Base-by-base conservation (phyloP, 2,329 filamentous ascomycete species). In the Fusarium piperis region DNA sequence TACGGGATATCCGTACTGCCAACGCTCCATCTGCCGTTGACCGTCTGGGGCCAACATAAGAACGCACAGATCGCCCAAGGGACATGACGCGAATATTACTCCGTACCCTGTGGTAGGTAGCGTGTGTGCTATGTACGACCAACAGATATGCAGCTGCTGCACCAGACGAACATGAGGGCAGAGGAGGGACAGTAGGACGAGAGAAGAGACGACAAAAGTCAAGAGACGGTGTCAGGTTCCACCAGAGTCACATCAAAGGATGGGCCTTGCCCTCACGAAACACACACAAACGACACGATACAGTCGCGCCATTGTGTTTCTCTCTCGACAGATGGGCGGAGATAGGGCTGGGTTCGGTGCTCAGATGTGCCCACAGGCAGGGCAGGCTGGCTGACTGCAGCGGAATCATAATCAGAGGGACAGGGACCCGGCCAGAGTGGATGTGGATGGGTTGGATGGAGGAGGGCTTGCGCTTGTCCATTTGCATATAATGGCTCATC, bases 1-100 rank as follows among this genome's bases (percentile, higher is more conserved):
- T 33, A 44, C 20, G 23, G 26, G 23, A 67, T 41, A 56, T 66
- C 46, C 33, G 55, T 59, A 36, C 44, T 36, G 36, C 23, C 56
- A 53, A 10, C 41, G 18, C n/a, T 16, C 10, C 59, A 60, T 64
- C 71, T 71, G 53, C 44, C 64, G 48, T 41, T 52, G 46, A 57
- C 62, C 44, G 65, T 58, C 62, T 33, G 46, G 68, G 58, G 41
- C 36, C 30, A 55, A 59, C 35, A 20, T 32, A 32, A 32, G 28
- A 55, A 65, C 56, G 68, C 68, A 72, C 64, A 68, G 62, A 65
- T 70, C 63, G 46, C 65, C 16, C 39, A 53, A 48, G 39, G 55
- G 20, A 61, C 65, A 65, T 38, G 62, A 32, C 59, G 51, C 36
- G 41, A 55, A 44, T 67, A 55, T 67, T 53, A 62, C 51, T 61